Conservation (phyloP, 106 monocot genomes). For the Alisma plantagoaquatica region DNA sequence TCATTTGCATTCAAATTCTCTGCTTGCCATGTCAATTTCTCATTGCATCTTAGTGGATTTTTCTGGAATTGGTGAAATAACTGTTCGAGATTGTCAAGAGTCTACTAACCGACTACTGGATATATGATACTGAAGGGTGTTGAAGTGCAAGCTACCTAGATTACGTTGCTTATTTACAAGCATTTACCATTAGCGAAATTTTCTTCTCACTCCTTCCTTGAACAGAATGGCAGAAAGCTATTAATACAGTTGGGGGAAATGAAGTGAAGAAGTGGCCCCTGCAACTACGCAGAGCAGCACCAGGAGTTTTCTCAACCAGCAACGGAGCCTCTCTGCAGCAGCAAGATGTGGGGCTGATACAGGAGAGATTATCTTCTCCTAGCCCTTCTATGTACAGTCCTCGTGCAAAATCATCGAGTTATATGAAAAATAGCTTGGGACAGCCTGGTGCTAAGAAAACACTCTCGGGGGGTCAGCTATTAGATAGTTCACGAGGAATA, state of each 20-base stretch:
- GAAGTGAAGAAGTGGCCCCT: conserved; percentile 96
- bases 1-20: too few relatives aligned
- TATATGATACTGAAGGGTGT: too few relatives aligned
- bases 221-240: conserved; percentile 97
- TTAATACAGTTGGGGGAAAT: conserved; percentile 83
- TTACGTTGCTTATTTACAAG: too few relatives aligned
- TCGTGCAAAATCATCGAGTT: conserved; percentile 59
- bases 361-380: conserved; percentile 79
- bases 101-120: too few relatives aligned
- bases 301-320: conserved; percentile 26
- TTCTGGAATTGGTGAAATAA: too few relatives aligned
- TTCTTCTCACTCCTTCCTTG: conserved; percentile 9
- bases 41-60: too few relatives aligned
- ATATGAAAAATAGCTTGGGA: conserved; percentile 56
- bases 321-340: conserved; percentile 59
- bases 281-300: conserved; percentile 57
- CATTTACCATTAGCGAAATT: background rate
- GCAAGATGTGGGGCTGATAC: conserved; percentile 63
- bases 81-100: too few relatives aligned
- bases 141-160: too few relatives aligned
- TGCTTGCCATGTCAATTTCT: too few relatives aligned
- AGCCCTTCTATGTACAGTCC: conserved; percentile 64
- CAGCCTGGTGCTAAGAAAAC: conserved; percentile 59
- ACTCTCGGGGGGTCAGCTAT: conserved; percentile 35
- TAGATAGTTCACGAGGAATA: conserved; percentile 50